Evolutionary conservation across 345 rosid species (phyloP).

Genomic region (Citrus australasica): DNA sequence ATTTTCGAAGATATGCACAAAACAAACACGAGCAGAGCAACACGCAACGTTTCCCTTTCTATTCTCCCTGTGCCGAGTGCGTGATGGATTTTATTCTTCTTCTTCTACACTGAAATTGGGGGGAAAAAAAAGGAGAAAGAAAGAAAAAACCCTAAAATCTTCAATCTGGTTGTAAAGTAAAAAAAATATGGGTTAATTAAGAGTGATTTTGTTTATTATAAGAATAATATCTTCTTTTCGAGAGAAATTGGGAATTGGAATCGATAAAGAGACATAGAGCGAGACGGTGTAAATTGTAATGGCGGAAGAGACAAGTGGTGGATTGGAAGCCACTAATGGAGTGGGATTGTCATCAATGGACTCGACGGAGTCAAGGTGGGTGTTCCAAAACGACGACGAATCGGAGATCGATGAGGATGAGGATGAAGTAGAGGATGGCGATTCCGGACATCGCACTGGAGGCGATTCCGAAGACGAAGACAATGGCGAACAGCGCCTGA

Average conservation of each 20-base stretch:
- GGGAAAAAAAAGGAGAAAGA: too few relatives aligned
- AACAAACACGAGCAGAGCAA: too few relatives aligned
- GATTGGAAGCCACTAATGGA: slow-evolving; percentile 46
- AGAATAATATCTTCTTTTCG: too few relatives aligned
- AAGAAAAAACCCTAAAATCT: too few relatives aligned
- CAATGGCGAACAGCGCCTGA: slow-evolving; percentile 64
- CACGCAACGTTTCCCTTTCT: too few relatives aligned
- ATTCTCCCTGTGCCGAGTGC: too few relatives aligned
- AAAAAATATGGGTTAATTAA: too few relatives aligned
- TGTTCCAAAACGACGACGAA: slow-evolving; percentile 81
- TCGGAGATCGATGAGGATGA: slow-evolving; percentile 59
- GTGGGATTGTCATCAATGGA: slow-evolving; percentile 59
- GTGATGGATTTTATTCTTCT: too few relatives aligned
- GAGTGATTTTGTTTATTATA: too few relatives aligned
- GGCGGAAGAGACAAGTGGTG: slow-evolving; percentile 62
- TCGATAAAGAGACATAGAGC: not conserved
- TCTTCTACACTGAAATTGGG: too few relatives aligned
- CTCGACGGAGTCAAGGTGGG: slow-evolving; percentile 92
- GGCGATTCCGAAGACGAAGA: slow-evolving; percentile 83
- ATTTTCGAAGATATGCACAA: too few relatives aligned
- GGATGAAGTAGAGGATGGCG: slow-evolving; percentile 30
- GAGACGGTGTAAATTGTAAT: not conserved
- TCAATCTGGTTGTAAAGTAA: too few relatives aligned
- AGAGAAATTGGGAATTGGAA: not conserved
- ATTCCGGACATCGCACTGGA: slow-evolving; percentile 24